Evolutionary conservation across 805 yeast genomes (phyloP).

Genomic region (Starmera amethionina): DNA sequence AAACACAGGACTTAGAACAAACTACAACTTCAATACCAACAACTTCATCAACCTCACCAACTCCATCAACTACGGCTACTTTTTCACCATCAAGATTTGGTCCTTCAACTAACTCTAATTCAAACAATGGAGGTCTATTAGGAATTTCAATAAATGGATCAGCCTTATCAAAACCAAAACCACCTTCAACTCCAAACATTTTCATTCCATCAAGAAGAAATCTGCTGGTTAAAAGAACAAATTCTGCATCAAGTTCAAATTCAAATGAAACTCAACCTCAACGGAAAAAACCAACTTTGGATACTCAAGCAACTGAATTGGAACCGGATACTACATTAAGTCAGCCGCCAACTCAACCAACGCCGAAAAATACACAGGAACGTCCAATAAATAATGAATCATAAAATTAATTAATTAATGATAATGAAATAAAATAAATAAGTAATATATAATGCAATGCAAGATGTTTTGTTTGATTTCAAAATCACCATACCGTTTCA

Average conservation of each 20-base stretch:
- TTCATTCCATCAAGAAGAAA: not conserved
- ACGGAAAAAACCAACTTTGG: not conserved
- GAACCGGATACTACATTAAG: not conserved
- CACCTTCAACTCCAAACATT: not conserved
- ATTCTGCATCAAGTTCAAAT: not conserved
- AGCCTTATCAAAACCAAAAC: not conserved
- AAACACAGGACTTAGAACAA: not conserved
- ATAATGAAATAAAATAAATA: not conserved
- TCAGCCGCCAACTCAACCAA: not conserved
- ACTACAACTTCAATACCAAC: not conserved
- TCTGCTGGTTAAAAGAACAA: not conserved
- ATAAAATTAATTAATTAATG: not conserved
- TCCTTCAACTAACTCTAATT: not conserved
- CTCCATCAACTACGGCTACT: constrained; percentile 1
- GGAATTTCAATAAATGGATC: not conserved
- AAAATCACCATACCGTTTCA: constrained; percentile 19
- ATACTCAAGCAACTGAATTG: not conserved
- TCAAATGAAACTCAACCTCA: not conserved
- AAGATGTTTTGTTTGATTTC: too few relatives aligned
- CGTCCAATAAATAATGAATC: too few relatives aligned
- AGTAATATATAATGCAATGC: not conserved
- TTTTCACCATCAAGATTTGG: constrained; percentile 2
- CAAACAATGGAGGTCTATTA: not conserved
- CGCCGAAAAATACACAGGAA: not conserved
- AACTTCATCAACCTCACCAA: constrained; percentile 1